Percentiles rank a stretch among this genome's conserved stretches.
These are phyloP conservation scores for Eucalyptus victrix DNA, from an alignment of 345 rosid species.

Conservation along the genomic window DNA sequence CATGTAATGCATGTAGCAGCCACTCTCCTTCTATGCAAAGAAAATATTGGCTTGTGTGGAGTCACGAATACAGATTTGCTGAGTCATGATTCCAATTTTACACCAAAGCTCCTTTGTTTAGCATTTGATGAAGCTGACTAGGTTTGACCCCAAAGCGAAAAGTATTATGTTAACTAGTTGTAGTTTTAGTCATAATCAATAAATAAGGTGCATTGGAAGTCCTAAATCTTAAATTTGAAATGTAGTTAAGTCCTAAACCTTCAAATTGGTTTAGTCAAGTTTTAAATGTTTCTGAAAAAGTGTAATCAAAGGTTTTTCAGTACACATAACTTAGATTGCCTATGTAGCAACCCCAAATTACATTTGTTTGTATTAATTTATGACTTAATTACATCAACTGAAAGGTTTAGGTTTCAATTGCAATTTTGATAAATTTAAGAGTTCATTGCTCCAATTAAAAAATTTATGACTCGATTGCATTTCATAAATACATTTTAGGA, in stretches of 20 bases:
- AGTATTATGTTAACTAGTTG: fast-evolving
- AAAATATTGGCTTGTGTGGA: too few species aligned
- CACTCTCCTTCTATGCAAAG: background rate
- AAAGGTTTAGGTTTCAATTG: background rate
- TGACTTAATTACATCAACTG: fast-evolving
- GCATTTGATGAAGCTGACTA: background rate
- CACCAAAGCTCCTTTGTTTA: background rate
- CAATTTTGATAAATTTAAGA: background rate
- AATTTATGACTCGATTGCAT: too few species aligned
- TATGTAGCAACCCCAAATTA: background rate
- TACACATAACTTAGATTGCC: background rate
- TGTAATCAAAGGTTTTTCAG: background rate
- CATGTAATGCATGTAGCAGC: background rate
- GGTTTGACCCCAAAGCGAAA: background rate
- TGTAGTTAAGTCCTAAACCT: background rate
- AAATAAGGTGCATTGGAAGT: background rate
- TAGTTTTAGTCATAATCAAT: background rate
- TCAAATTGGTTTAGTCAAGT: background rate
- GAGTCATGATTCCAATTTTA: background rate
- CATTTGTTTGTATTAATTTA: background rate
- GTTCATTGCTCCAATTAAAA: background rate
- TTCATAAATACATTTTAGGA: too few species aligned
- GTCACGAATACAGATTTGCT: fast-evolving
- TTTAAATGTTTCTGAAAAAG: background rate
- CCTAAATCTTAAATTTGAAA: background rate